Base-by-base conservation (phyloP, 2,329 filamentous ascomycete genomes). In the Pyrenochaeta sp. region DNA sequence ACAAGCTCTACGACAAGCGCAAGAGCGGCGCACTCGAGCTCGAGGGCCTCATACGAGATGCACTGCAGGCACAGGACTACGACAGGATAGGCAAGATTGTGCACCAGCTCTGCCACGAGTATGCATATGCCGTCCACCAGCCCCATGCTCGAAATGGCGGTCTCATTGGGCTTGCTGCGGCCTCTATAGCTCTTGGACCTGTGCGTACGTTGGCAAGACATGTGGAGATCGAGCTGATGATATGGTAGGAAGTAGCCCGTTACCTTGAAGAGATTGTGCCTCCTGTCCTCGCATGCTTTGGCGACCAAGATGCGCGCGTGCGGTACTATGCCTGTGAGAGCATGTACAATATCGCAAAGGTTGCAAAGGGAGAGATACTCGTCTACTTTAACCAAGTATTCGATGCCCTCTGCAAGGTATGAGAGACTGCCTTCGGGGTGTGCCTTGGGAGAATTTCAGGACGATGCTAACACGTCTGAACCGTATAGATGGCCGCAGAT, bases 341-440 rank as follows among this genome's bases (percentile, higher is more conserved):
- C 76, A 99, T 99, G 95, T 99, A 99, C 80, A 99, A 99, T 77
- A 99, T 99, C 72, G 93, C 95, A 71, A 99, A 99, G 79, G 95
- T 99, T 42, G 95, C 94, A 56, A 99, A 99, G 78, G 95, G 96
- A 32, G 95, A 99, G 77, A 95, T 99, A 17, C 78, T 99, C 61
- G 86, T 96, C 35, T 99, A 97, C 81, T 99, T 99, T 78, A 99
- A 99, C 78, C 90, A 96, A 69, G 95, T 99, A 60, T 99, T 99
- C 72, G 95, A 99, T 79, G 92, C 95, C 18, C 81, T 99, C 49
- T 97, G 93, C 81, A 98, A 97, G 85, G 92, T 96, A 58, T 37
- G 58, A n/a, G 6, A 2, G 14, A 12, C 11, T 10, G 11, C 30
- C 23, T n/a, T 9, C 14, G 4, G 10, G 14, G n/a, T n/a, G n/a